Percentiles rank a stretch among this genome's conserved stretches.
These are phyloP conservation scores for Crassisporium funariophilum DNA, from an alignment of 768 basidiomycete genomes.

Conservation along the genomic window DNA sequence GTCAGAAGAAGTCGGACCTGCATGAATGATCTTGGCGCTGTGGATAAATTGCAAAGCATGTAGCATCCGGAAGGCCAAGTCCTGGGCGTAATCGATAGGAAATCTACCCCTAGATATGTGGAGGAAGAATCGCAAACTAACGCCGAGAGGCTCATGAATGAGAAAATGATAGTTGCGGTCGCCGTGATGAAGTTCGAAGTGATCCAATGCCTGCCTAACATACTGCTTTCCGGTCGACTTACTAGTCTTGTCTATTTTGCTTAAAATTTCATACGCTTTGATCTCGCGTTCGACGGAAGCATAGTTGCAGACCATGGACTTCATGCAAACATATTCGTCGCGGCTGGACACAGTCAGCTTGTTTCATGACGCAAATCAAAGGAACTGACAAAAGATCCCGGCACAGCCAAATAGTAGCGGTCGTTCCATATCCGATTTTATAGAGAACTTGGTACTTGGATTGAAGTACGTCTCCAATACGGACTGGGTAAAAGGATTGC, in stretches of 20 bases:
- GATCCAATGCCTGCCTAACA: conserved; percentile 13
- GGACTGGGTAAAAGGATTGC: conserved; percentile 30
- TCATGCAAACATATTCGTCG: conserved; percentile 13
- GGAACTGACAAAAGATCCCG: conserved; percentile 20
- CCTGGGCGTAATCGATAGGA: background rate
- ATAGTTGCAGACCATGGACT: conserved; percentile 12
- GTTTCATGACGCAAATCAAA: background rate
- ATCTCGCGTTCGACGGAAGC: conserved; percentile 12
- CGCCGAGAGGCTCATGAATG: conserved; percentile 12
- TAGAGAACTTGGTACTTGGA: conserved; percentile 32
- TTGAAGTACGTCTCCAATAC: conserved; percentile 31
- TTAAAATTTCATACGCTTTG: conserved; percentile 7
- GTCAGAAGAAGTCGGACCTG: conserved; percentile 11
- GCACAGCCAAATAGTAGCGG: conserved; percentile 30
- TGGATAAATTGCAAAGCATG: conserved; percentile 15
- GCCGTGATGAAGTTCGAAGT: conserved; percentile 6
- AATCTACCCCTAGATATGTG: background rate
- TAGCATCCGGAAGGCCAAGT: conserved; percentile 6
- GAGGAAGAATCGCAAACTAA: conserved; percentile 2
- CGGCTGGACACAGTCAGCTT: conserved; percentile 5
- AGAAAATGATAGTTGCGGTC: conserved; percentile 9
- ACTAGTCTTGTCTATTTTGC: conserved; percentile 2
- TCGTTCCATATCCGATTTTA: conserved; percentile 34
- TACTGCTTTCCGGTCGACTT: conserved; percentile 1
- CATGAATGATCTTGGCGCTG: conserved; percentile 18